Conservation (phyloP, 2,329 filamentous ascomycete genomes). For the Hypoxylon sp. region DNA sequence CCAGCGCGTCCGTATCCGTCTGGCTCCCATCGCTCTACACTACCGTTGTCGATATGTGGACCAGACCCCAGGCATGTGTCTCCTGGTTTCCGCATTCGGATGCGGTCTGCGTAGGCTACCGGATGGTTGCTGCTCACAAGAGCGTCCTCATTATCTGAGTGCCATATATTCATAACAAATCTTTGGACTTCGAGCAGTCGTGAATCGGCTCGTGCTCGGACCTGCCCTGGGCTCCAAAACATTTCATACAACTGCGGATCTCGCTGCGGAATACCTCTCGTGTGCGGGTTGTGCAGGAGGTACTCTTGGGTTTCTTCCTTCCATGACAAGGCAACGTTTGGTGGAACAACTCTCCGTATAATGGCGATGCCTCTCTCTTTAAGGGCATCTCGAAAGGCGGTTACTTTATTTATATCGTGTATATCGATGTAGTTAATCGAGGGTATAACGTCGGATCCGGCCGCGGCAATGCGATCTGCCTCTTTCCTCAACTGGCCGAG, state of each 20-base stretch:
- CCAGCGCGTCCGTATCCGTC: slow-evolving; percentile 75
- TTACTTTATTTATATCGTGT: slow-evolving; percentile 48
- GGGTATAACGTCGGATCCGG: slow-evolving; percentile 58
- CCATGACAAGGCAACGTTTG: slow-evolving; percentile 72
- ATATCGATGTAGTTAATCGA: slow-evolving; percentile 60
- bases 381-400: slow-evolving; percentile 55
- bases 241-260: slow-evolving; percentile 80
- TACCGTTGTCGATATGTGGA: slow-evolving; percentile 81
- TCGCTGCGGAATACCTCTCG: slow-evolving; percentile 72
- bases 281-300: slow-evolving; percentile 71
- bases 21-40: slow-evolving; percentile 81
- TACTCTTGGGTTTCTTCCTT: slow-evolving; percentile 78
- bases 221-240: slow-evolving; percentile 79
- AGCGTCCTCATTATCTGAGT: slow-evolving; percentile 63
- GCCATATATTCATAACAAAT: slow-evolving; percentile 75
- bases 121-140: slow-evolving; percentile 68
- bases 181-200: slow-evolving; percentile 73
- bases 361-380: slow-evolving; percentile 74
- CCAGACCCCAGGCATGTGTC: slow-evolving; percentile 78
- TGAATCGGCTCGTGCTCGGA: slow-evolving; percentile 75
- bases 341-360: slow-evolving; percentile 75
- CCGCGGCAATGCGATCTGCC: slow-evolving; percentile 55
- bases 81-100: slow-evolving; percentile 79
- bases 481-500: slow-evolving; percentile 57
- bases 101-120: slow-evolving; percentile 77